phyloP scores from a whole-genome alignment of 2,329 filamentous ascomycete species.

The Ophiocordyceps camponoti-rufipedis region DNA sequence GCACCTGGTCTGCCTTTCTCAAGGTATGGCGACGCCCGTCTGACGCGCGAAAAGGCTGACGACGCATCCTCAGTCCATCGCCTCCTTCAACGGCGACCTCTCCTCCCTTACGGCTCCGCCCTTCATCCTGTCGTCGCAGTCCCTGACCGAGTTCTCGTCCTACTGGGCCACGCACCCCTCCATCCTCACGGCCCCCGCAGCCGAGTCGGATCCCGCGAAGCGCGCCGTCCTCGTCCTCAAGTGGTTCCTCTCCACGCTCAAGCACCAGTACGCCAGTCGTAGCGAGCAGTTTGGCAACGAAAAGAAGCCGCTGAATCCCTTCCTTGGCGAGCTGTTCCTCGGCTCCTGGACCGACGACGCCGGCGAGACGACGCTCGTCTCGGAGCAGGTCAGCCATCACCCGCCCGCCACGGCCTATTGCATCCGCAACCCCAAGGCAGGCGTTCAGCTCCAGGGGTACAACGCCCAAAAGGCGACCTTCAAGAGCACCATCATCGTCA shows the following conservation, averaged over 20 bases:
- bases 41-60: neutral
- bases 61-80: slow-evolving; percentile 38
- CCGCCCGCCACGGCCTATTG: slow-evolving; percentile 88
- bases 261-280: slow-evolving; percentile 59
- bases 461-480: slow-evolving; percentile 96
- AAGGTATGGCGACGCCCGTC: slow-evolving; percentile 19
- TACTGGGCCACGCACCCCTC: slow-evolving; percentile 69
- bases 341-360: slow-evolving; percentile 74
- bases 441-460: slow-evolving; percentile 67
- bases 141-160: slow-evolving; percentile 61
- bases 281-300: slow-evolving; percentile 75
- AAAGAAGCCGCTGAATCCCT: slow-evolving; percentile 96
- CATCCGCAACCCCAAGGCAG: slow-evolving; percentile 73
- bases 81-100: slow-evolving; percentile 67
- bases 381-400: slow-evolving; percentile 90
- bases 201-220: slow-evolving; percentile 63
- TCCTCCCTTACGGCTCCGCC: slow-evolving; percentile 66
- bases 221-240: slow-evolving; percentile 77
- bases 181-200: slow-evolving; percentile 66
- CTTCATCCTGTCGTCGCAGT: slow-evolving; percentile 65
- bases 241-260: slow-evolving; percentile 88
- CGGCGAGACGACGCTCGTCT: slow-evolving; percentile 71
- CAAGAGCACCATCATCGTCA: slow-evolving; percentile 82
- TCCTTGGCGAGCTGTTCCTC: slow-evolving; percentile 85
- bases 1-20: slow-evolving; percentile 30